Percentiles rank a stretch among this genome's conserved stretches.
phyloP scores from a whole-genome alignment of 495 filamentous ascomycete species.

The Glonium stellatum region DNA sequence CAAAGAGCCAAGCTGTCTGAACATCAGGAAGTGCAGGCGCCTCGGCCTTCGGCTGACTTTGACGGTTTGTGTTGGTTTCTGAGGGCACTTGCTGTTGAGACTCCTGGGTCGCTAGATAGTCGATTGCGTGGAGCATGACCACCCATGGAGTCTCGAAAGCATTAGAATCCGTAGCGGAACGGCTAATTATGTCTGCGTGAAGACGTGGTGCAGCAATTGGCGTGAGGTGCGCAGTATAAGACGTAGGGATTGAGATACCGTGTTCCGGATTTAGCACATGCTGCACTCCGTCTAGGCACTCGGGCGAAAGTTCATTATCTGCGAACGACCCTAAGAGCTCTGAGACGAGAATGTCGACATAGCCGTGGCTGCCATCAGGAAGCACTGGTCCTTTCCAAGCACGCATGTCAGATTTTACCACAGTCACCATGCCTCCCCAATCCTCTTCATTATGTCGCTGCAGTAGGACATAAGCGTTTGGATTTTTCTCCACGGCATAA shows the following conservation, averaged over 20 bases:
- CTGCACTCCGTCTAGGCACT: slow-evolving; percentile 86
- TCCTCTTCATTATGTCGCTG: slow-evolving; percentile 71
- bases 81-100: slow-evolving; percentile 22
- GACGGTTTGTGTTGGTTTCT: slow-evolving; percentile 10
- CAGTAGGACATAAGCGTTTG: slow-evolving; percentile 89
- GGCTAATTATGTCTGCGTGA: slow-evolving; percentile 65
- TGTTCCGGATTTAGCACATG: slow-evolving; percentile 63
- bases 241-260: slow-evolving; percentile 87
- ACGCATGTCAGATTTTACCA: slow-evolving; percentile 96
- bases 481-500: slow-evolving; percentile 97
- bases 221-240: slow-evolving; percentile 84
- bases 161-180: slow-evolving; percentile 50
- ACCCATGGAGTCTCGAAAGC: slow-evolving; percentile 84
- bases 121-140: slow-evolving; percentile 81
- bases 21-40: slow-evolving; percentile 49
- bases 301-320: slow-evolving; percentile 44
- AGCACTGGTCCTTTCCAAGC: slow-evolving; percentile 74
- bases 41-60: slow-evolving; percentile 16
- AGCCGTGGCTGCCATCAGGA: slow-evolving; percentile 39
- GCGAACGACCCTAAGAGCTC: slow-evolving; percentile 82
- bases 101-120: slow-evolving; percentile 57
- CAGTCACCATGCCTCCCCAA: slow-evolving; percentile 68
- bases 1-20: slow-evolving; percentile 64
- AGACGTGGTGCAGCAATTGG: slow-evolving; percentile 87
- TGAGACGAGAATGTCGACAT: slow-evolving; percentile 87